Conservation (phyloP, 2,329 filamentous ascomycete genomes). For the Talaromyces marneffei region DNA sequence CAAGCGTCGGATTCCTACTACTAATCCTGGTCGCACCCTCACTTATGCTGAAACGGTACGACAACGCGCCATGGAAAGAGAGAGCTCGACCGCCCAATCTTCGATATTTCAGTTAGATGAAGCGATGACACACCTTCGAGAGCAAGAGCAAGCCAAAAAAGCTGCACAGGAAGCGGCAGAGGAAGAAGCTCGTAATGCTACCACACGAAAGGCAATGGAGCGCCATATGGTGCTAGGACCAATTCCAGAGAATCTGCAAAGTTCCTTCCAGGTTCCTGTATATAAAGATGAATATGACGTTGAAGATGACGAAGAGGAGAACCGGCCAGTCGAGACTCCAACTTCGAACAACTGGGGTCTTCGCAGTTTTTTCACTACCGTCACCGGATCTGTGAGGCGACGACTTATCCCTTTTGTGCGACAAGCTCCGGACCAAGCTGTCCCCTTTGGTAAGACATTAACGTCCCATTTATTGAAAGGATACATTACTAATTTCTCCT, state of each 20-base stretch:
- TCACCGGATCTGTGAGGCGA: constrained; percentile 6
- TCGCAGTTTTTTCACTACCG: constrained; percentile 8
- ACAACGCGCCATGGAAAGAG: neutral
- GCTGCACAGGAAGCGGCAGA: constrained; percentile 7
- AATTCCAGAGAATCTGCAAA: constrained; percentile 3
- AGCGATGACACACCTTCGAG: constrained; percentile 2
- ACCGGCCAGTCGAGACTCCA: constrained; percentile 4
- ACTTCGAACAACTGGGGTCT: constrained; percentile 6
- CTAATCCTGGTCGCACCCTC: neutral
- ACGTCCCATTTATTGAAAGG: neutral
- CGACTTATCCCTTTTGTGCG: constrained; percentile 11
- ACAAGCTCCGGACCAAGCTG: constrained; percentile 6
- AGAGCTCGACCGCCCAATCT: neutral
- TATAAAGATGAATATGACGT: neutral
- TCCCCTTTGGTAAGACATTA: constrained; percentile 11
- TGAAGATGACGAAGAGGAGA: neutral
- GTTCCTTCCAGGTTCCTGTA: constrained; percentile 3
- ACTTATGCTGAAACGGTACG: neutral
- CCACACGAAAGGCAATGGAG: constrained; percentile 9
- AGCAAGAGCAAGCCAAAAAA: constrained; percentile 1
- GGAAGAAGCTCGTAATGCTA: neutral
- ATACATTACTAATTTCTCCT: neutral
- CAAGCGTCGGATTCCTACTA: constrained; percentile 3
- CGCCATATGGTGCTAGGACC: constrained; percentile 6
- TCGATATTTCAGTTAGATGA: constrained; percentile 10